These are phyloP conservation scores for Termitomyces sp. DNA, from an alignment of 768 basidiomycete species.

Conservation along the genomic window DNA sequence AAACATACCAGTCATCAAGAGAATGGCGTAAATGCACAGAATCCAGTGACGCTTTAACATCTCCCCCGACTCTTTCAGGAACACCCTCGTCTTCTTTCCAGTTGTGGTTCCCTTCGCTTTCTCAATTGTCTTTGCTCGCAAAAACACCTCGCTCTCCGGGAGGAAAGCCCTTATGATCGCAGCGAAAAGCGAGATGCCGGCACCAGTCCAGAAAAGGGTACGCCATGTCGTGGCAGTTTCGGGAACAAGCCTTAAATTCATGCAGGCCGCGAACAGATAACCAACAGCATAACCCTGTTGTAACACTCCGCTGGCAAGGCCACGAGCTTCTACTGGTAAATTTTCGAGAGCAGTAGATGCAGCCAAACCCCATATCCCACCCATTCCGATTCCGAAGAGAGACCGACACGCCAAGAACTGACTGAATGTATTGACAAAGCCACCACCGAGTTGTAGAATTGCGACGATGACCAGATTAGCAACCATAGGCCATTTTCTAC, in stretches of 20 bases:
- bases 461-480: constrained; percentile 67
- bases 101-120: constrained; percentile 53
- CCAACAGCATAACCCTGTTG: constrained; percentile 90
- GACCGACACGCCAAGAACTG: constrained; percentile 81
- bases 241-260: constrained; percentile 67
- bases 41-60: constrained; percentile 86
- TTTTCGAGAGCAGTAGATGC: constrained; percentile 84
- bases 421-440: constrained; percentile 71
- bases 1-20: constrained; percentile 16
- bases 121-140: constrained; percentile 56
- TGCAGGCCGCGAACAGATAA: constrained; percentile 75
- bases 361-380: constrained; percentile 84
- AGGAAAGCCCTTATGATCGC: constrained; percentile 59
- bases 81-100: constrained; percentile 56
- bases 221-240: constrained; percentile 54
- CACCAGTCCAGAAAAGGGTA: constrained; percentile 73
- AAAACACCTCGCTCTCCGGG: constrained; percentile 76
- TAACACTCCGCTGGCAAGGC: constrained; percentile 76
- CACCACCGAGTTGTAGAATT: constrained; percentile 70
- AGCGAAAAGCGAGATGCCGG: constrained; percentile 65
- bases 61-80: constrained; percentile 62
- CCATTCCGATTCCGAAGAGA: constrained; percentile 86
- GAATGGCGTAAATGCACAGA: constrained; percentile 74
- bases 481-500: constrained; percentile 92
- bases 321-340: constrained; percentile 81